A percentile compares a stretch with the other conserved stretches of the same genome.
These are phyloP conservation scores for Paxillus rubicundulus DNA, from an alignment of 768 basidiomycete species.

Conservation along the genomic window DNA sequence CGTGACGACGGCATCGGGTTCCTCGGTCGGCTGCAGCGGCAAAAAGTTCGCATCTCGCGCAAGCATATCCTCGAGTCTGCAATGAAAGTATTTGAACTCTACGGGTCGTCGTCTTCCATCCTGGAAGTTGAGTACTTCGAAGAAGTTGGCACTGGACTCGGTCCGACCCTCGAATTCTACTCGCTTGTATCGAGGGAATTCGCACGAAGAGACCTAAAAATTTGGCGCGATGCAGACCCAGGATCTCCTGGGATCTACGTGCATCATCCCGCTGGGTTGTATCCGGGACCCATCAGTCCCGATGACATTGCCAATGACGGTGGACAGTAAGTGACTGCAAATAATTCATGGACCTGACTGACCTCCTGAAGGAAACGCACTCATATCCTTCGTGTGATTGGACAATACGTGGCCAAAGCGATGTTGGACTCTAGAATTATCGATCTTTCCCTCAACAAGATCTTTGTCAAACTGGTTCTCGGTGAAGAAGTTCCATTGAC, in stretches of 20 bases:
- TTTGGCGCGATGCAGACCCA: conserved; percentile 88
- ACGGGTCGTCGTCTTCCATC: conserved; percentile 90
- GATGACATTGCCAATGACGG: conserved; percentile 71
- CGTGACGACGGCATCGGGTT: conserved; percentile 91
- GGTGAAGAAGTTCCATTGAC: conserved; percentile 84
- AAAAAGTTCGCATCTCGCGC: conserved; percentile 95
- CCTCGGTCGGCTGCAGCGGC: conserved; percentile 87
- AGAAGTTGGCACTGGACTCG: conserved; percentile 96
- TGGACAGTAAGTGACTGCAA: conserved; percentile 56
- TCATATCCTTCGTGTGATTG: conserved; percentile 85
- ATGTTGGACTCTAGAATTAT: conserved; percentile 97
- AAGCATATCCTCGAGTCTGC: conserved; percentile 94
- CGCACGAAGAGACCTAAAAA: conserved; percentile 78
- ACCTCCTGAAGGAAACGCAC: conserved; percentile 63
- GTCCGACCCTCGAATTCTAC: conserved; percentile 98
- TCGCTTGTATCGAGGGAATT: conserved; percentile 96
- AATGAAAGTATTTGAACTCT: conserved; percentile 94
- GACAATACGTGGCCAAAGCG: conserved; percentile 96
- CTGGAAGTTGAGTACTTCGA: conserved; percentile 99
- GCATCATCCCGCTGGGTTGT: conserved; percentile 80
- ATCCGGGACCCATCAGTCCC: conserved; percentile 76
- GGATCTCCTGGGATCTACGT: conserved; percentile 66
- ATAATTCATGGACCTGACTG: background rate
- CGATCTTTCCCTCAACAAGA: conserved; percentile 89
- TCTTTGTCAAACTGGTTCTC: conserved; percentile 90